A percentile compares a stretch with the other conserved stretches of the same genome.
Conservation (phyloP, 2,329 filamentous ascomycete species). For the Penicillium olsonii region DNA sequence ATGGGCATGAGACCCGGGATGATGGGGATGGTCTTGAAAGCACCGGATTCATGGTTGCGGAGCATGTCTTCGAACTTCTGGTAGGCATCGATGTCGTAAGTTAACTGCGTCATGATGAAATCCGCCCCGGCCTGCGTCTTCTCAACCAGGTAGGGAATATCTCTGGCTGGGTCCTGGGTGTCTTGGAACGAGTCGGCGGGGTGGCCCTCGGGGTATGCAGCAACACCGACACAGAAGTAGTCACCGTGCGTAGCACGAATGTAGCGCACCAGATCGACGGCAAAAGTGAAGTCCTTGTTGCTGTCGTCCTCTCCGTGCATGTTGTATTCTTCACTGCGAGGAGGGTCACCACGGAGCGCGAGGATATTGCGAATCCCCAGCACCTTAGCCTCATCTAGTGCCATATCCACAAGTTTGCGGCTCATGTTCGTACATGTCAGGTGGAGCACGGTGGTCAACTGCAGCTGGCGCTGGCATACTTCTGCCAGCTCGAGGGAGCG, state of each 20-base stretch:
- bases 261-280: constrained; percentile 84
- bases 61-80: constrained; percentile 74
- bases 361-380: constrained; percentile 92
- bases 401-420: constrained; percentile 78
- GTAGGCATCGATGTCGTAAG: constrained; percentile 87
- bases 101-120: constrained; percentile 98
- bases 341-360: constrained; percentile 87
- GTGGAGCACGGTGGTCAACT: constrained; percentile 91
- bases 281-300: constrained; percentile 82
- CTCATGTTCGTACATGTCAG: constrained; percentile 99
- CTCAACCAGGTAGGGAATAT: constrained; percentile 85
- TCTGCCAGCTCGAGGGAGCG: constrained; percentile 95
- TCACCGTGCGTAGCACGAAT: constrained; percentile 84
- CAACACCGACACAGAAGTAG: constrained; percentile 95
- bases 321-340: constrained; percentile 83
- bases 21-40: constrained; percentile 83
- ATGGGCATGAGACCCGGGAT: constrained; percentile 97
- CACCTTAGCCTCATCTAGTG: constrained; percentile 84
- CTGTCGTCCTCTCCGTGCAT: constrained; percentile 62
- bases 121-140: constrained; percentile 91
- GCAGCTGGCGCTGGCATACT: constrained; percentile 88
- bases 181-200: constrained; percentile 88
- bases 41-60: constrained; percentile 77
- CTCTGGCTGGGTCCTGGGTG: constrained; percentile 63
- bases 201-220: constrained; percentile 93